A percentile compares a stretch with the other conserved stretches of the same genome.
These are phyloP conservation scores for Davidsoniella australis DNA, from an alignment of 2,329 filamentous ascomycete species.

Conservation along the genomic window DNA sequence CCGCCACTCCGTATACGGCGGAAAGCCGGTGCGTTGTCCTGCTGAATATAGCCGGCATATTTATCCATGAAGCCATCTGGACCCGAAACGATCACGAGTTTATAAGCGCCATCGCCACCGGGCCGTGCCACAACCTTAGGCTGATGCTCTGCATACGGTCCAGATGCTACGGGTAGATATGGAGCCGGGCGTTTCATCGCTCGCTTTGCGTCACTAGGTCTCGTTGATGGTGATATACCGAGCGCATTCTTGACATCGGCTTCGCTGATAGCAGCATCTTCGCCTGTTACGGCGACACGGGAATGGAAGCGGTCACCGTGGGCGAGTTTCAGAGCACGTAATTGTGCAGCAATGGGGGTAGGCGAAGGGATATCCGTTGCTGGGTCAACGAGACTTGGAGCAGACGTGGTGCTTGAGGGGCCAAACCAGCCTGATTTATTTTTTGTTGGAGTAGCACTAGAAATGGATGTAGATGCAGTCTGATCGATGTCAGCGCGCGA, in stretches of 20 bases:
- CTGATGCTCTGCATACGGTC: conserved; percentile 9
- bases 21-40: conserved; percentile 11
- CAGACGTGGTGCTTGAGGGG: conserved; percentile 10
- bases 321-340: conserved; percentile 42
- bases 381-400: conserved; percentile 12
- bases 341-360: conserved; percentile 40
- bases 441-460: neutral
- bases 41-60: conserved; percentile 44
- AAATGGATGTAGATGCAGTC: neutral
- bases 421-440: conserved; percentile 13
- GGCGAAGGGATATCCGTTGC: conserved; percentile 17
- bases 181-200: conserved; percentile 16
- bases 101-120: conserved; percentile 27
- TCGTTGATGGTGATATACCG: conserved; percentile 16
- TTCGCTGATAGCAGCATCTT: conserved; percentile 47
- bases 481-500: conserved; percentile 35
- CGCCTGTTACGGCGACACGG: conserved; percentile 69
- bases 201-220: conserved; percentile 17
- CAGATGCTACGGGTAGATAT: conserved; percentile 17
- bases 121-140: conserved; percentile 12
- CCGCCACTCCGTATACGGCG: conserved; percentile 10
- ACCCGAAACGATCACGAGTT: conserved; percentile 69
- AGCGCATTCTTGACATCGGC: conserved; percentile 27
- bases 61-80: conserved; percentile 76
- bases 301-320: conserved; percentile 43